Base-by-base conservation (phyloP, 2,329 filamentous ascomycete genomes). In the Paraconiothyrium brasiliense region DNA sequence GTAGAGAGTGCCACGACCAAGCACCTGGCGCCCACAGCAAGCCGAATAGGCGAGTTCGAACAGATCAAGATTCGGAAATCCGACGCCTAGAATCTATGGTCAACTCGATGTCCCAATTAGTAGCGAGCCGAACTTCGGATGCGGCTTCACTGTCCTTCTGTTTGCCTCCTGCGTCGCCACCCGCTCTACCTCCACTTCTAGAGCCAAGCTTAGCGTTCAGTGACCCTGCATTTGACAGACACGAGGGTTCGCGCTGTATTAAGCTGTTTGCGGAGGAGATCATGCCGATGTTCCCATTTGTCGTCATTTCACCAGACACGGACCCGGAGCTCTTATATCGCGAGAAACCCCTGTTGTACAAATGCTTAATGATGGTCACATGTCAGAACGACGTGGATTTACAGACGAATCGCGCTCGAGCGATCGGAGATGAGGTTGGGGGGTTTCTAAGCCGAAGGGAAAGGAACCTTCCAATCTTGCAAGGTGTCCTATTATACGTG, bases 251-350 rank as follows among this genome's bases (percentile, higher is more conserved):
- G 8, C 41, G 9, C 10, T 50, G 49, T n/a, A 35, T 64, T 9
- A 27, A 37, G n/a, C 10, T 61, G 3, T 64, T 54, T 34, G 30
- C 47, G 7, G 13, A 41, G 3, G 55, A 61, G 22, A 55, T 64
- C 43, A 54, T 55, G 7, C 61, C 61, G 10, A 43, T 61, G 32
- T 64, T 61, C 49, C 58, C 58, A 3, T 64, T 64, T 41, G 55
- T 64, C 10, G 35, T 47, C 16, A n/a, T 64, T 43, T 24, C 58
- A 27, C 34, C 41, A 4, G 24, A 32, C 14, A 35, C 27, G 14
- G 55, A 49, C 30, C 32, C 49, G 2, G 50, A 50, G 4, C 48
- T 56, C 35, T 16, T 61, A 27, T 14, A 22, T 30, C 39, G 22
- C 30, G 50, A 61, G 37, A 61, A 61, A 22, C 61, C 61, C 9